phyloP scores from a whole-genome alignment of 2,329 filamentous ascomycete genomes.

The Dichotomopilus funicola region DNA sequence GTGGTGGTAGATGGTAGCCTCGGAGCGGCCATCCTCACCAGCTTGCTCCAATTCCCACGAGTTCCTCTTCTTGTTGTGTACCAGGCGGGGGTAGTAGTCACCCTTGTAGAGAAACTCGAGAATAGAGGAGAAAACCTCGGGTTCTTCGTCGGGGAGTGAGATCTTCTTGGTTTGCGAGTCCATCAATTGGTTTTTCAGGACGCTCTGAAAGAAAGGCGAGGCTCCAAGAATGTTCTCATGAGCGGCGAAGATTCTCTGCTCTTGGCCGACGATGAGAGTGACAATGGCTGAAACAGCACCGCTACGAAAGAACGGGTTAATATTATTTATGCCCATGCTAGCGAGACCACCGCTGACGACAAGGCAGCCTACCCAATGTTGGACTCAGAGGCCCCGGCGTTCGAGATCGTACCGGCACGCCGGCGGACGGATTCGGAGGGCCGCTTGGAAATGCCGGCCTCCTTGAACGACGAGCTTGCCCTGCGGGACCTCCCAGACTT shows the following conservation, averaged over 20 bases:
- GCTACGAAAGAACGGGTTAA: conserved; percentile 30
- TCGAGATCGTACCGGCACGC: conserved; percentile 43
- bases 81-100: conserved; percentile 79
- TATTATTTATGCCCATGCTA: conserved; percentile 1
- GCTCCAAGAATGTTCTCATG: conserved; percentile 77
- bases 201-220: conserved; percentile 71
- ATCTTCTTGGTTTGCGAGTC: conserved; percentile 62
- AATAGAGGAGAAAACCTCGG: conserved; percentile 83
- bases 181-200: conserved; percentile 58
- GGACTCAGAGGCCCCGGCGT: conserved; percentile 30
- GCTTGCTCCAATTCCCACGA: conserved; percentile 73
- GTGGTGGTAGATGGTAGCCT: conserved; percentile 64
- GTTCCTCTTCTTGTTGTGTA: conserved; percentile 74
- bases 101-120: conserved; percentile 92
- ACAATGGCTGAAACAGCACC: conserved; percentile 62
- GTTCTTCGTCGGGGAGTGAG: conserved; percentile 75
- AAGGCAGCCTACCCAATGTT: conserved; percentile 38
- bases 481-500: conserved; percentile 45
- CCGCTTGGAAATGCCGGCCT: conserved; percentile 47
- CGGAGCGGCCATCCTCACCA: conserved; percentile 32
- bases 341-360: neutral
- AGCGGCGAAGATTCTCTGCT: conserved; percentile 82
- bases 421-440: conserved; percentile 46
- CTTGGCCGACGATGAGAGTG: conserved; percentile 71
- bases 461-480: conserved; percentile 50